Evolutionary conservation across 495 filamentous ascomycete species (phyloP).

Genomic region (Annulohypoxylon nitens): DNA sequence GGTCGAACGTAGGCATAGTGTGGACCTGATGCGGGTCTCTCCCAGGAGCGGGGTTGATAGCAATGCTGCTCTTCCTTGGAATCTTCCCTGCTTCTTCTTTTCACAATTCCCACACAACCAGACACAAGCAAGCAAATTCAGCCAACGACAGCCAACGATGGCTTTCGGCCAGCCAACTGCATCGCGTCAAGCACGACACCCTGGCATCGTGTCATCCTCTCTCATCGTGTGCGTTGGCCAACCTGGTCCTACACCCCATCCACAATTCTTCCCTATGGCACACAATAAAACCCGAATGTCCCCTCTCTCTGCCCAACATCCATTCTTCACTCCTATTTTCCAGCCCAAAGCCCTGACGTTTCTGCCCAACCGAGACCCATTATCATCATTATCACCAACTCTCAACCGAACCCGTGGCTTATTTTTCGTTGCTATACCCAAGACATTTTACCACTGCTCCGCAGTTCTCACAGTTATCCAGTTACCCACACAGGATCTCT

Average conservation of each 20-base stretch:
- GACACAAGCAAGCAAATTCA: conserved; percentile 24
- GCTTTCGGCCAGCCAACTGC: conserved; percentile 31
- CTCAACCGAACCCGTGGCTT: conserved; percentile 44
- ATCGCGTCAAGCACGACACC: conserved; percentile 42
- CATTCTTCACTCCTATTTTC: conserved; percentile 57
- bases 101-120: conserved; percentile 21
- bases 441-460: conserved; percentile 40
- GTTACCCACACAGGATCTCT: conserved; percentile 44
- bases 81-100: conserved; percentile 32
- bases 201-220: conserved; percentile 46
- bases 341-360: conserved; percentile 63
- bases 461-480: conserved; percentile 5
- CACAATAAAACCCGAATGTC: conserved; percentile 63
- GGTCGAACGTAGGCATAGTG: too few species aligned
- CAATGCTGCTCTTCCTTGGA: conserved; percentile 28
- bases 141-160: not conserved
- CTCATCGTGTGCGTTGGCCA: conserved; percentile 42
- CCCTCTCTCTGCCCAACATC: conserved; percentile 64
- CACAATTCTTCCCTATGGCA: conserved; percentile 44
- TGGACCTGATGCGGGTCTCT: not conserved
- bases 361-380: conserved; percentile 60
- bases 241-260: conserved; percentile 25
- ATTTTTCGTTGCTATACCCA: conserved; percentile 50
- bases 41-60: conserved; percentile 37
- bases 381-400: conserved; percentile 34